phyloP scores from a whole-genome alignment of 306 rosid genomes.

The Delonix regia region DNA sequence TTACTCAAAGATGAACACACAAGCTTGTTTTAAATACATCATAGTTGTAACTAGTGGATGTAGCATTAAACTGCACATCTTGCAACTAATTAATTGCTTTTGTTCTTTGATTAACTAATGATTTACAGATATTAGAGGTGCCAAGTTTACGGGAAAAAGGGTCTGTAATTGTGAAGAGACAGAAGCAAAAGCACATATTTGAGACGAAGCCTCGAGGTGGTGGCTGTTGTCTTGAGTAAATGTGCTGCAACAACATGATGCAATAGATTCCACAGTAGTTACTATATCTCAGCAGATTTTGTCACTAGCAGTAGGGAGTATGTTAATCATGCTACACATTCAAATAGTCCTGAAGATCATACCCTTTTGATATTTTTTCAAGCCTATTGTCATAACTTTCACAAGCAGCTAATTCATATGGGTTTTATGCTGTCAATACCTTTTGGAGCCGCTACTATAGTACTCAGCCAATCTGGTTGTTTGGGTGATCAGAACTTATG shows the following conservation, averaged over 20 bases:
- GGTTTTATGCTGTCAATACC: slow-evolving; percentile 21
- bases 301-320: slow-evolving; percentile 17
- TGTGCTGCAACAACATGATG: slow-evolving; percentile 16
- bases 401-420: slow-evolving; percentile 28
- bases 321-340: slow-evolving; percentile 17
- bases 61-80: background rate
- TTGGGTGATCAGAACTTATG: slow-evolving; percentile 18
- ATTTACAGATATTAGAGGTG: slow-evolving; percentile 71
- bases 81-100: slow-evolving; percentile 16
- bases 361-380: slow-evolving; percentile 11
- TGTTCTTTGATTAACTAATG: slow-evolving; percentile 17
- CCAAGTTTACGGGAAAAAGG: slow-evolving; percentile 75
- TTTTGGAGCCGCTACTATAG: slow-evolving; percentile 10
- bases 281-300: slow-evolving; percentile 12
- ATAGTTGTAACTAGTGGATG: background rate
- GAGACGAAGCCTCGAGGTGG: slow-evolving; percentile 38
- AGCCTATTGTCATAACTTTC: slow-evolving; percentile 12
- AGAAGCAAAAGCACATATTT: slow-evolving; percentile 51
- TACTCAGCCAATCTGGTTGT: background rate
- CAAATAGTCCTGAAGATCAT: slow-evolving; percentile 27
- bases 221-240: slow-evolving; percentile 59
- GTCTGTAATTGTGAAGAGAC: slow-evolving; percentile 63
- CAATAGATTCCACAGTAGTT: slow-evolving; percentile 19
- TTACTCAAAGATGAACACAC: background rate
- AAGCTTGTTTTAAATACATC: background rate